Evolutionary conservation across 169 alveolate species (phyloP).

Genomic region (Sarcocystis neurona): DNA sequence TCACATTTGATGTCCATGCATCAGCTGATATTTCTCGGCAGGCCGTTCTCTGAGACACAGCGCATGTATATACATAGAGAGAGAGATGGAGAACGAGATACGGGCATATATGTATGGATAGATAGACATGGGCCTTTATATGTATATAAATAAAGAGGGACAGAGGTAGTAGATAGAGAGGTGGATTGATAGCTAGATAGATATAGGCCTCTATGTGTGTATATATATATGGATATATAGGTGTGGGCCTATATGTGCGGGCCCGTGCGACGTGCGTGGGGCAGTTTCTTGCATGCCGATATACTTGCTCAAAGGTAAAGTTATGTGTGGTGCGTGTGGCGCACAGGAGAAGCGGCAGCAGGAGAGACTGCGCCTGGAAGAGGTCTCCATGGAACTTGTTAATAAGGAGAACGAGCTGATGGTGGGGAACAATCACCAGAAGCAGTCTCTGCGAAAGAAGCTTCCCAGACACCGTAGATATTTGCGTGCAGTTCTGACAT

Average conservation of each 20-base stretch:
- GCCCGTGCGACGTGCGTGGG: too few relatives aligned
- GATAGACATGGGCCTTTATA: background rate
- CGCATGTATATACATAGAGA: background rate
- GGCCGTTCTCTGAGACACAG: background rate
- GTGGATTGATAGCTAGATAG: background rate
- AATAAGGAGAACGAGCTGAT: conserved; percentile 33
- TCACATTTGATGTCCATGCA: background rate
- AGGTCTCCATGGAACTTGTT: background rate
- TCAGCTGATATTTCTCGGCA: background rate
- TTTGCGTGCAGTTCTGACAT: background rate
- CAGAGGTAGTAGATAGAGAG: background rate
- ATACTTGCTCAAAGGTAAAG: too few relatives aligned
- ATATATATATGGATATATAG: background rate
- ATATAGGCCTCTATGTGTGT: background rate
- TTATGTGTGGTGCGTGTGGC: background rate
- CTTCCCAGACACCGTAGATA: background rate
- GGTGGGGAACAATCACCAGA: too few relatives aligned
- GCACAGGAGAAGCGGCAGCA: conserved; percentile 18
- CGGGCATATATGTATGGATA: background rate
- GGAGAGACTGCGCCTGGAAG: conserved; percentile 33
- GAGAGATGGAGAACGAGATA: too few relatives aligned
- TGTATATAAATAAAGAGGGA: background rate
- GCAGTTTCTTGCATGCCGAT: too few relatives aligned
- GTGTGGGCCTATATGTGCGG: background rate
- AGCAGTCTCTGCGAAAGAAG: background rate